A percentile compares a stretch with the other conserved stretches of the same genome.
phyloP scores from a whole-genome alignment of 495 filamentous ascomycete genomes.

The Melanomma pulvis-pyrius region DNA sequence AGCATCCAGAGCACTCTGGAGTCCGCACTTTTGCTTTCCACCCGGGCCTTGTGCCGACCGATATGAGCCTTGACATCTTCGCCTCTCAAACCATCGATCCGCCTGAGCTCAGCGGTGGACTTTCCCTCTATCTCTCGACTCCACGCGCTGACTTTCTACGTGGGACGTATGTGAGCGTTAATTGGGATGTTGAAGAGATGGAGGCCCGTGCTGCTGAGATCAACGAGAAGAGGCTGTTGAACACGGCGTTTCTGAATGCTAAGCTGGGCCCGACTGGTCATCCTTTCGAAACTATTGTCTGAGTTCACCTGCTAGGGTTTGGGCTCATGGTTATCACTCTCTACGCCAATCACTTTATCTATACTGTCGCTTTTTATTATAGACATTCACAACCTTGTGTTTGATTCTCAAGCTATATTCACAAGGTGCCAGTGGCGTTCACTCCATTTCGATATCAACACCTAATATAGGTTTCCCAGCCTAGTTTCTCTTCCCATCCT shows the following conservation, averaged over 20 bases:
- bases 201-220: conserved; percentile 31
- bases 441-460: too few relatives aligned
- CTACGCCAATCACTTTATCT: too few relatives aligned
- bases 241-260: conserved; percentile 13
- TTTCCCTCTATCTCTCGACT: conserved; percentile 22
- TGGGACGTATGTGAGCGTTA: conserved; percentile 26
- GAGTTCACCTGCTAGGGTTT: background rate
- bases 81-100: conserved; percentile 1
- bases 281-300: background rate
- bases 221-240: conserved; percentile 20
- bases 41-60: conserved; percentile 19
- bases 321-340: background rate
- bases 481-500: too few relatives aligned
- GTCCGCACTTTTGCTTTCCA: conserved; percentile 17
- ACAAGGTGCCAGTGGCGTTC: too few relatives aligned
- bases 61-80: conserved; percentile 24
- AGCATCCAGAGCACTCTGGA: conserved; percentile 2
- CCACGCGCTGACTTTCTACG: conserved; percentile 25
- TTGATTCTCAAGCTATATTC: too few relatives aligned
- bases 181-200: conserved; percentile 37
- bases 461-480: too few relatives aligned
- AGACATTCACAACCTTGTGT: too few relatives aligned
- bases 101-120: conserved; percentile 21
- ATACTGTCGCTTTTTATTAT: too few relatives aligned
- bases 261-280: conserved; percentile 23